Evolutionary conservation across 176 grass and related monocot genomes (phyloP), one percentile per base, ranked within the genome.

Genomic region (Calamus simplicifolius): DNA sequence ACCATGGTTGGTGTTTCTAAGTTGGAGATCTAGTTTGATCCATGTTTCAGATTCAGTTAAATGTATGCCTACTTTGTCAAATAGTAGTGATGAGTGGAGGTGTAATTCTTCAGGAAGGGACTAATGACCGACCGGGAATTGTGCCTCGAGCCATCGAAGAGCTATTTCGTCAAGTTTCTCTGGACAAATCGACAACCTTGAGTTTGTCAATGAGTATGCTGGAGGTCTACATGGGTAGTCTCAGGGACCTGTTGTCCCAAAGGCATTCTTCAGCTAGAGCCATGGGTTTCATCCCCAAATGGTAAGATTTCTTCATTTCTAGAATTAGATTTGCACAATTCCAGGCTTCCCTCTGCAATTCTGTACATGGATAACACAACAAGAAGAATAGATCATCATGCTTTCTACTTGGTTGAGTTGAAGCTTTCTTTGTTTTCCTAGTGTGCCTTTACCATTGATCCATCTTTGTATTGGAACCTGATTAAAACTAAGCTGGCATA

Each of bases 211-310:
- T 97, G 72, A 88, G 84, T 59, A 91, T 91, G 87, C 79, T 97
- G 38, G 93, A 97, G 68, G 81, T 97, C 58, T 97, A 97, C 69
- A 73, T 97, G 84, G 87, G 93, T 30, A 88, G 59, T 66, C 61
- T 97, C 57, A 88, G 59, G 73, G 93, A 97, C 50, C 75, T 97
- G 61, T 78, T 97, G 61, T 84, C 79, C 57, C 87, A 82, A 62
- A 91, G 75, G 18, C 87, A 82, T 50, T 74, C 70, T 70, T 71
- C 77, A 52, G 69, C 66, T 63, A 81, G 84, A 59, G 5, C 62
- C 27, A 70, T 69, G 27, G 62, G 70, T 29, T 75, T 48, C 51
- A 75, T 58, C 13, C 74, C 80, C 25, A 59, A 73, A 18, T 80
- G 81, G 93, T 90, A 69, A 66, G 31, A 3, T 43, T 13, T 43